Base-by-base conservation (phyloP, 2,329 filamentous ascomycete species). In the Xylariales sp. region DNA sequence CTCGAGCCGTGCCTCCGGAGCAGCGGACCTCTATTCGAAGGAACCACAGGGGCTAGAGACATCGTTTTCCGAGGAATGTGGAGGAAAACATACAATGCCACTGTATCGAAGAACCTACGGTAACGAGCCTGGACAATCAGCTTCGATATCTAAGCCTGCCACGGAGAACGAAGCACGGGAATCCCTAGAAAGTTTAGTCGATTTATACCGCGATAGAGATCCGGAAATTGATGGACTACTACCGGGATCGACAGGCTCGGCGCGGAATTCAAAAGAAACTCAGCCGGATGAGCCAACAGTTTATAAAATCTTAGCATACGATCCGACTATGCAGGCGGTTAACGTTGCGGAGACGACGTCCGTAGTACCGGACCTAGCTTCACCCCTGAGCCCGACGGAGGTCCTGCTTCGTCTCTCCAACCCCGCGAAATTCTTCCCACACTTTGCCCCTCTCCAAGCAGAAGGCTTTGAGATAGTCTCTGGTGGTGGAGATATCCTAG, bases 241-340 rank as follows among this genome's bases (percentile, higher is more conserved):
- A 16, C 53, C 55, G 3, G 59, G 65, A 52, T 61, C 71, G 9
- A 30, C 69, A 45, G 46, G 65, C 50, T 66, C 10, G 32, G 66
- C 18, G 34, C 64, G 12, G 58, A 65, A 32, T 28, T 69, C 45
- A 65, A 75, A 59, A 45, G 64, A 75, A 41, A 74, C 66, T 3
- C 59, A 52, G 56, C 64, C 49, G 10, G 57, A 71, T 8, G 69
- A 76, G 18, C 73, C 74, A 16, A 76, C 74, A 5, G 64, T 85
- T 3, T 92, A 91, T 81, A 91, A 88, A 75, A 85, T 92, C 41
- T 82, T 93, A 5, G 90, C 88, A 1, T 92, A 90, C 72, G 88
- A 92, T 71, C 81, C 86, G 1, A 81, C 81, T 8, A 88, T 84
- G 71, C 84, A 90, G 71, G 81, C 80, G 12, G 82, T 93, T 72